Conservation (phyloP, 495 filamentous ascomycete genomes). For the Rostrohypoxylon terebratum region DNA sequence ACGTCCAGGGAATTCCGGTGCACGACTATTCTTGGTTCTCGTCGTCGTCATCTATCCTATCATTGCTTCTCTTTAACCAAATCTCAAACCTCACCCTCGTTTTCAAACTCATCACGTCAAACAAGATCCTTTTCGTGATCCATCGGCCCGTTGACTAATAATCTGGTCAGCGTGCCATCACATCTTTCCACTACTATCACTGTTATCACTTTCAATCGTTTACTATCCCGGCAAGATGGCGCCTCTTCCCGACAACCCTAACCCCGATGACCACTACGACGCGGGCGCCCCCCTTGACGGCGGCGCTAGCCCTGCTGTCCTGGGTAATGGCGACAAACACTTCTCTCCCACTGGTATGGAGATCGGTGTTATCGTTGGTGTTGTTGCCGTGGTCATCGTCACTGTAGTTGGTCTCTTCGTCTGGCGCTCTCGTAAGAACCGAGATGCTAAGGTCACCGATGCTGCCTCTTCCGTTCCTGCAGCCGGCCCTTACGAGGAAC, state of each 20-base stretch:
- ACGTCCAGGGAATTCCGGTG: not conserved
- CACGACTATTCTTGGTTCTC: constrained; percentile 15
- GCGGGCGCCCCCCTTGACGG: constrained; percentile 47
- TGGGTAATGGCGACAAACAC: constrained; percentile 32
- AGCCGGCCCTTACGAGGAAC: constrained; percentile 13
- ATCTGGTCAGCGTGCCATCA: constrained; percentile 38
- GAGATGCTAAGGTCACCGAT: constrained; percentile 21
- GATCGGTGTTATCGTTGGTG: constrained; percentile 47
- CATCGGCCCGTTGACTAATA: constrained; percentile 37
- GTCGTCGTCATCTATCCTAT: not conserved
- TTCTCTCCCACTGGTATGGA: constrained; percentile 41
- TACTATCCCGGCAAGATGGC: constrained; percentile 32
- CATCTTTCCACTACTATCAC: constrained; percentile 6
- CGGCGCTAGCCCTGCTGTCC: constrained; percentile 35
- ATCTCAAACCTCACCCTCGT: constrained; percentile 12
- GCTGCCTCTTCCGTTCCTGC: constrained; percentile 7
- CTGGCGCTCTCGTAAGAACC: constrained; percentile 47
- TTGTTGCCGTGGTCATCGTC: constrained; percentile 35
- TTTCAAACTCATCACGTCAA: constrained; percentile 24
- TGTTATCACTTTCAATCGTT: not conserved
- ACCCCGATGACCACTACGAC: constrained; percentile 41
- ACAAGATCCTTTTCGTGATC: constrained; percentile 29
- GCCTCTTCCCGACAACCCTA: constrained; percentile 24
- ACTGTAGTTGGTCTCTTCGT: constrained; percentile 44
- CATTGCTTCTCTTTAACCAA: constrained; percentile 18